Evolutionary conservation across 129 eudicot species (phyloP).

Genomic region (Chrysanthemum makinoi): DNA sequence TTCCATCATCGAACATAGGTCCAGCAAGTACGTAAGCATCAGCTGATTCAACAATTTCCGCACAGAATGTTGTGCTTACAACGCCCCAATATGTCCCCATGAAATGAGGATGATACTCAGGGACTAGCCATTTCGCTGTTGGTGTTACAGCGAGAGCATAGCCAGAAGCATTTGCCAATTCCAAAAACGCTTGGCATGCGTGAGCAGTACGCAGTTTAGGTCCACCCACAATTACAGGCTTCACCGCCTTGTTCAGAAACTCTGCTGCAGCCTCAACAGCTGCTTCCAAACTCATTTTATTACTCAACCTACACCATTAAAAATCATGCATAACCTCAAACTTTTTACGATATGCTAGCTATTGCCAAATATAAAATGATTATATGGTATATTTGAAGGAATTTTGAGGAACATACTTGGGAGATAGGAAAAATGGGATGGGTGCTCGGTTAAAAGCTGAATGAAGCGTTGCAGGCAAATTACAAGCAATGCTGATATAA

Average conservation of each 20-base stretch:
- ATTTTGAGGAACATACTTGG: conserved; percentile 40
- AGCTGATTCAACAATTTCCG: no score
- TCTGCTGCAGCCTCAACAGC: conserved; percentile 72
- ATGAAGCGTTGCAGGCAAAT: conserved; percentile 64
- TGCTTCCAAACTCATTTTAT: conserved; percentile 64
- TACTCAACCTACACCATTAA: conserved; percentile 45
- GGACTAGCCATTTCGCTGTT: conserved; percentile 63
- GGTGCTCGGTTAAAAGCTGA: conserved; percentile 73
- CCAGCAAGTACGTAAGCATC: no score
- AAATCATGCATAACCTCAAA: background rate
- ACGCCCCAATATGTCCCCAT: no score
- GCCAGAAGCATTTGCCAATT: conserved; percentile 59
- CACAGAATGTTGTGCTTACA: no score
- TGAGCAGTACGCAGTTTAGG: conserved; percentile 71
- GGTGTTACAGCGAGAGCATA: conserved; percentile 59
- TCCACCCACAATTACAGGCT: conserved; percentile 76
- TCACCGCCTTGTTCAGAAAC: conserved; percentile 69
- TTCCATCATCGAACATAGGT: no score
- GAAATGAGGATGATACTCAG: conserved; percentile 58
- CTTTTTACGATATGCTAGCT: no score
- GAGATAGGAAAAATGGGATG: conserved; percentile 59
- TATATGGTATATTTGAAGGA: background rate
- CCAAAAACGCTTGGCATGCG: conserved; percentile 53
- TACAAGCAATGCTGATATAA: conserved; percentile 55
- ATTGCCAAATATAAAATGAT: no score